These are phyloP conservation scores for Scheffersomyces cryptocercus DNA, from an alignment of 1,139 yeast genomes.

Conservation along the genomic window DNA sequence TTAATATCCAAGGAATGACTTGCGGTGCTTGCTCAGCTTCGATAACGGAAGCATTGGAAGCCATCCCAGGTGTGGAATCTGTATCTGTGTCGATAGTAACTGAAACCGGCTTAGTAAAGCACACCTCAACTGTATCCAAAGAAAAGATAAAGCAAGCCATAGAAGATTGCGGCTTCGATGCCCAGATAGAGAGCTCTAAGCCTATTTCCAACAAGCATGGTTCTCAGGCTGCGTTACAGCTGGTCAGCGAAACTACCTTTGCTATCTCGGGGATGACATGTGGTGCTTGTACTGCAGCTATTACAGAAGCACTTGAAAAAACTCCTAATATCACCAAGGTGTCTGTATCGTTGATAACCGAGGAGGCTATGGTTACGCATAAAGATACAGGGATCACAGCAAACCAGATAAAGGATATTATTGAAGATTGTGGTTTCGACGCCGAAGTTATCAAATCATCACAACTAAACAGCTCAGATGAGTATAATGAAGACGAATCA, in stretches of 20 bases:
- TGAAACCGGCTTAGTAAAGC: slow-evolving; percentile 64
- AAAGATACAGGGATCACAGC: slow-evolving; percentile 8
- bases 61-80: slow-evolving; percentile 46
- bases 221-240: not conserved
- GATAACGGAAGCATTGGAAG: slow-evolving; percentile 54
- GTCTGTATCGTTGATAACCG: slow-evolving; percentile 38
- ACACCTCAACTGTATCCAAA: slow-evolving; percentile 31
- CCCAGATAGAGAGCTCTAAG: slow-evolving; percentile 24
- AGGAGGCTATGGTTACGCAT: slow-evolving; percentile 32
- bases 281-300: slow-evolving; percentile 44
- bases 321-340: slow-evolving; percentile 32
- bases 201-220: not conserved
- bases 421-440: slow-evolving; percentile 45
- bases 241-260: slow-evolving; percentile 8
- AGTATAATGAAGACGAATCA: slow-evolving; percentile 15
- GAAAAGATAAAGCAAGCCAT: slow-evolving; percentile 47
- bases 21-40: slow-evolving; percentile 80
- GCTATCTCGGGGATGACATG: slow-evolving; percentile 38
- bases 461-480: not conserved
- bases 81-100: slow-evolving; percentile 73
- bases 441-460: slow-evolving; percentile 16
- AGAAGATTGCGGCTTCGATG: slow-evolving; percentile 80
- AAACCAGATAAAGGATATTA: slow-evolving; percentile 19
- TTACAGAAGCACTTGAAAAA: slow-evolving; percentile 28
- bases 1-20: slow-evolving; percentile 69